Conservation (phyloP, 2,329 filamentous ascomycete species). For the Paecilomyces variotii region DNA sequence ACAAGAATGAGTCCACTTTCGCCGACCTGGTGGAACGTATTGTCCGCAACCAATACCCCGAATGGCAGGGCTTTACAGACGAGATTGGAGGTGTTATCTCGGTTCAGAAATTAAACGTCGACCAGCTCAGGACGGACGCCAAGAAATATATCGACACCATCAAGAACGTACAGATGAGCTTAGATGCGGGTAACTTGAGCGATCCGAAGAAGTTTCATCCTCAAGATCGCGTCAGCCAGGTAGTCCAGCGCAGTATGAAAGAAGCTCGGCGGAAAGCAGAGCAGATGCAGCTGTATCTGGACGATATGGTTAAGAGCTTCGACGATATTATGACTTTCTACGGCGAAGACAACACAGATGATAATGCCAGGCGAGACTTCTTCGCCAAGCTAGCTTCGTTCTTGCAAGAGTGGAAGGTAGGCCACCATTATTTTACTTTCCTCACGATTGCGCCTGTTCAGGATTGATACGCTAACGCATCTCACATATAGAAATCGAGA, state of each 20-base stretch:
- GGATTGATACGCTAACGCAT: conserved; percentile 2
- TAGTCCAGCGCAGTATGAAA: conserved; percentile 92
- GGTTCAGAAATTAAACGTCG: conserved; percentile 87
- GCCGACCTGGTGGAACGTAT: conserved; percentile 94
- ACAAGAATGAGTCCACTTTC: conserved; percentile 95
- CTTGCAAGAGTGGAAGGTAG: conserved; percentile 80
- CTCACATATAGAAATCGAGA: conserved; percentile 59
- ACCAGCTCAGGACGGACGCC: conserved; percentile 79
- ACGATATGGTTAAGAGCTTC: conserved; percentile 85
- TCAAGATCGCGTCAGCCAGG: conserved; percentile 84
- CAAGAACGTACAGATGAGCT: conserved; percentile 81
- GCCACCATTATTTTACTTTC: conserved; percentile 14
- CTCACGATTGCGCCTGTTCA: background rate
- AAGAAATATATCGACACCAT: conserved; percentile 92
- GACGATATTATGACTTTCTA: conserved; percentile 96
- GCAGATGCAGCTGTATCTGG: conserved; percentile 86
- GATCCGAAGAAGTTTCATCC: conserved; percentile 98
- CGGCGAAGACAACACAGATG: conserved; percentile 85
- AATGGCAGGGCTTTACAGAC: conserved; percentile 82
- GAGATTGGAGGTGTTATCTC: conserved; percentile 75
- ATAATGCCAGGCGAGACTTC: conserved; percentile 90
- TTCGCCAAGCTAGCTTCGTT: conserved; percentile 89
- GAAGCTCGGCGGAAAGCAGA: conserved; percentile 92
- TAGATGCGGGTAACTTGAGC: conserved; percentile 89
- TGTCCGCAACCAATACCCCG: conserved; percentile 89